Conservation (phyloP, 805 yeast species). For the Isabelozyma rhagii region DNA sequence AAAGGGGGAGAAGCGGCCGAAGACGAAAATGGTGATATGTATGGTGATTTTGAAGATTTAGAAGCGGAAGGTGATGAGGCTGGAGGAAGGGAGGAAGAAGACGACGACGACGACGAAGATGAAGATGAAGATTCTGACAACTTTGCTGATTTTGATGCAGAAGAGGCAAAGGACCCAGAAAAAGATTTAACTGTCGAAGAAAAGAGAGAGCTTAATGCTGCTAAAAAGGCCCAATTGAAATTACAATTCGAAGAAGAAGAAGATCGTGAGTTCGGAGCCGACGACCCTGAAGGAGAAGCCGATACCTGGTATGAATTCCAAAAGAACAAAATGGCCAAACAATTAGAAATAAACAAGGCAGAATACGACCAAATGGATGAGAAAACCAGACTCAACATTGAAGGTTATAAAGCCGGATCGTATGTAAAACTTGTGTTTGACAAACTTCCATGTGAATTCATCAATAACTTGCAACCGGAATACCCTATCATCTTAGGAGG, state of each 20-base stretch:
- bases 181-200: conserved; percentile 60
- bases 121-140: conserved; percentile 33
- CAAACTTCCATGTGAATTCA: conserved; percentile 81
- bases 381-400: conserved; percentile 75
- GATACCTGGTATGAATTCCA: conserved; percentile 98
- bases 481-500: conserved; percentile 92
- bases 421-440: conserved; percentile 89
- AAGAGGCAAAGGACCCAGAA: conserved; percentile 41
- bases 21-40: conserved; percentile 48
- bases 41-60: conserved; percentile 57
- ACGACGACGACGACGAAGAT: conserved; percentile 15
- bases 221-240: conserved; percentile 83
- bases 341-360: conserved; percentile 86
- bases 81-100: conserved; percentile 21
- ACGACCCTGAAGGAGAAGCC: conserved; percentile 76
- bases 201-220: conserved; percentile 77
- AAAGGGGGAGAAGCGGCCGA: conserved; percentile 24
- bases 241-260: conserved; percentile 88
- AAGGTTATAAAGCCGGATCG: conserved; percentile 91
- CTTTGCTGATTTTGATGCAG: conserved; percentile 55
- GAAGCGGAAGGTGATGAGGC: conserved; percentile 31
- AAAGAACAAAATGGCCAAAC: conserved; percentile 95
- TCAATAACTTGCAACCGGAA: conserved; percentile 79
- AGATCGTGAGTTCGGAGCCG: conserved; percentile 60
- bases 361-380: conserved; percentile 71